Conservation (phyloP, 768 basidiomycete genomes). For the Kwoniella heveanensis region DNA sequence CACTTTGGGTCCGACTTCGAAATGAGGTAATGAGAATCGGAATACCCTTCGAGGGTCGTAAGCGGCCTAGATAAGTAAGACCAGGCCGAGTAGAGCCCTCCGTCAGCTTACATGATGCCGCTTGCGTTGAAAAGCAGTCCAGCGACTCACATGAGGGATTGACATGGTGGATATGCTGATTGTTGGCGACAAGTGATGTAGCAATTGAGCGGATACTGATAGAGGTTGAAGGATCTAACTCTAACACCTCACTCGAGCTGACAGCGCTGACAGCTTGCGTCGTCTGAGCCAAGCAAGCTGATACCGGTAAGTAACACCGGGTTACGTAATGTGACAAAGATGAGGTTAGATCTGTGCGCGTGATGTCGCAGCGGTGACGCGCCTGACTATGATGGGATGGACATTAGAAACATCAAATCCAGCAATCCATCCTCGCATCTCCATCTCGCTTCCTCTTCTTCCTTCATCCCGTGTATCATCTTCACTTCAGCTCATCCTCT, state of each 20-base stretch:
- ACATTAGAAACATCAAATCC: background rate
- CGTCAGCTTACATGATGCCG: background rate
- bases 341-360: conserved; percentile 10
- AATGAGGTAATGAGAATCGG: conserved; percentile 78
- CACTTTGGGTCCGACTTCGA: conserved; percentile 71
- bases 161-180: conserved; percentile 24
- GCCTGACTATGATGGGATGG: conserved; percentile 19
- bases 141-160: conserved; percentile 30
- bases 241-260: too few species aligned
- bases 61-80: conserved; percentile 58
- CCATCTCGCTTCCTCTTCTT: conserved; percentile 7
- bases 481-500: background rate
- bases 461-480: conserved; percentile 3
- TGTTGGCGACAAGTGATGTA: background rate
- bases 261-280: too few species aligned
- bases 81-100: too few species aligned
- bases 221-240: background rate
- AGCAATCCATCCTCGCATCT: background rate
- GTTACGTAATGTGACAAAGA: conserved; percentile 6
- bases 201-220: background rate
- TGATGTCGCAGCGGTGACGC: conserved; percentile 15
- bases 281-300: background rate
- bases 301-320: background rate
- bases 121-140: background rate
- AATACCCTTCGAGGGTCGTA: conserved; percentile 89